Percentiles rank a stretch among this genome's conserved stretches.
Evolutionary conservation across 169 alveolate species (phyloP).

Genomic region (Amoebophrya sp.): DNA sequence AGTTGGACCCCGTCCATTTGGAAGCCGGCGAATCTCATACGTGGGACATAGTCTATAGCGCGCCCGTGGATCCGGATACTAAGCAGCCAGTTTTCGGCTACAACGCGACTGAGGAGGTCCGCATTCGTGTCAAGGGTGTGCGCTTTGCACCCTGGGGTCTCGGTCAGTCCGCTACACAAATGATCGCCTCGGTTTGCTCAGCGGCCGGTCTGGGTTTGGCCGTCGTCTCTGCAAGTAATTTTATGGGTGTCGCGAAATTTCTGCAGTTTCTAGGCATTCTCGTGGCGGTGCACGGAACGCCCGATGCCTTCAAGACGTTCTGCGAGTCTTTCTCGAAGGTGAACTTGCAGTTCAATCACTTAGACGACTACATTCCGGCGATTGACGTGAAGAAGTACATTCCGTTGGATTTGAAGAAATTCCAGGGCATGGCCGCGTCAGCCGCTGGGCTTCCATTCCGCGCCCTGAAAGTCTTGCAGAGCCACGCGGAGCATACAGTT

Average conservation of each 20-base stretch:
- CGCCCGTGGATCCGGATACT: conserved; percentile 10
- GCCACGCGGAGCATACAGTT: not conserved
- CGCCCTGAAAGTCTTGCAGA: not conserved
- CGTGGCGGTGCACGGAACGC: conserved; percentile 17
- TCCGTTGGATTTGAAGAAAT: not conserved
- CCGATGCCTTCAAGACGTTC: conserved; percentile 10
- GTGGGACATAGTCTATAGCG: conserved; percentile 4
- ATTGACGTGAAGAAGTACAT: not conserved
- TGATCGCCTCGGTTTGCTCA: not conserved
- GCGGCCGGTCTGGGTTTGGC: conserved; percentile 12
- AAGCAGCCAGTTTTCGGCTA: not conserved
- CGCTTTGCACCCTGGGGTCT: conserved; percentile 19
- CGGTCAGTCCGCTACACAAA: not conserved
- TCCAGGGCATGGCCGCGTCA: conserved; percentile 2
- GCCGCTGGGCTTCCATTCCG: conserved; percentile 8
- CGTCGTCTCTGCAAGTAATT: not conserved
- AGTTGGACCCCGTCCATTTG: not conserved
- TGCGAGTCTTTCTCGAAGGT: not conserved
- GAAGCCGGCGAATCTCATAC: not conserved
- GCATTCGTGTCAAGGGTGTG: not conserved
- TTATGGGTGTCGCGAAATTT: conserved; percentile 5
- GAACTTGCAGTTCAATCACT: conserved; percentile 15
- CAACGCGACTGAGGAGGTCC: not conserved
- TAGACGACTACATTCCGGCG: not conserved
- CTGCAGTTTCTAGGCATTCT: conserved; percentile 12